Evolutionary conservation across 441 rosid genomes (phyloP).

Genomic region (Syzygium syzygioides): DNA sequence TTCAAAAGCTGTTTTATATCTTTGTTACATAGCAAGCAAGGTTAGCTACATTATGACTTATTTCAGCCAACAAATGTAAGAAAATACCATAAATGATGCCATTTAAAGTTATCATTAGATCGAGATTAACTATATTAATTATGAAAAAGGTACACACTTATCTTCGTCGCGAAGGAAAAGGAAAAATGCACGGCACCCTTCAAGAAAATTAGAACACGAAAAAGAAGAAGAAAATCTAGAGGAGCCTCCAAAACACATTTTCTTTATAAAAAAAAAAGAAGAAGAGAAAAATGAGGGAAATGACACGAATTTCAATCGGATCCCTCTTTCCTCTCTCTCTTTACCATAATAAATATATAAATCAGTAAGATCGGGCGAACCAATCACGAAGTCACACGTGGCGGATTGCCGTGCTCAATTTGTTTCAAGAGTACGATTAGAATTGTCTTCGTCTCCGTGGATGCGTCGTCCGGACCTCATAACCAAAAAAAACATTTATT

Average conservation of each 20-base stretch:
- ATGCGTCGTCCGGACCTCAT: neutral
- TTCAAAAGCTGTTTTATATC: neutral
- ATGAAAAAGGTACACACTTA: neutral
- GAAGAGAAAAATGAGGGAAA: too few relatives aligned
- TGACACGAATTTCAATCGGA: neutral
- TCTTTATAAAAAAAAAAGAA: neutral
- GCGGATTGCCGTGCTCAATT: neutral
- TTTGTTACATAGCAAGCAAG: neutral
- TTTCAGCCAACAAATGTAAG: neutral
- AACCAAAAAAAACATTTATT: neutral
- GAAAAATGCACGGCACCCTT: neutral
- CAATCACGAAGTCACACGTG: neutral
- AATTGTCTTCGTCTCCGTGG: neutral
- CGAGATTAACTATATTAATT: neutral
- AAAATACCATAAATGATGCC: neutral
- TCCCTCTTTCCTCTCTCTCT: neutral
- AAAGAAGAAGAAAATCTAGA: neutral
- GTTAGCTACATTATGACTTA: neutral
- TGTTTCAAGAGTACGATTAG: neutral
- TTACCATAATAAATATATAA: neutral
- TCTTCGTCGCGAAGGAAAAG: accelerated
- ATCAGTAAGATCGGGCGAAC: accelerated
- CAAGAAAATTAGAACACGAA: neutral
- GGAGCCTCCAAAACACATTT: neutral
- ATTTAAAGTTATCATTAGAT: neutral